These are phyloP conservation scores for Passalora sequoiae DNA, from an alignment of 2,329 filamentous ascomycete species.

Conservation along the genomic window DNA sequence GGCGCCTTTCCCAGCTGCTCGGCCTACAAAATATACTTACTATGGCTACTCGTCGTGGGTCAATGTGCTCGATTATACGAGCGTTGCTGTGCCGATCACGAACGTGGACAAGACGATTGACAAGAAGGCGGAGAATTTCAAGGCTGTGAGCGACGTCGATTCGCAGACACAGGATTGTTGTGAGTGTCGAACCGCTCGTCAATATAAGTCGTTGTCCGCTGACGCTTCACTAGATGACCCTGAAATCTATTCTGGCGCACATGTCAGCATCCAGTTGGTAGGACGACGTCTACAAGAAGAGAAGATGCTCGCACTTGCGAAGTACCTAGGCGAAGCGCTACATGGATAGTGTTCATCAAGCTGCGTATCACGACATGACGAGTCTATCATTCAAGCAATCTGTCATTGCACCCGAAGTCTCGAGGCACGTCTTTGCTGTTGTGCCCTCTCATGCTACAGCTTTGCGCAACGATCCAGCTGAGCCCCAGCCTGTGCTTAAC, in stretches of 20 bases:
- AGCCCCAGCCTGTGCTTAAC: too few relatives aligned
- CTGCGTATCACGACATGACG: too few relatives aligned
- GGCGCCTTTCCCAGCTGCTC: constrained; percentile 48
- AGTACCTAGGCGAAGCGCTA: constrained; percentile 29
- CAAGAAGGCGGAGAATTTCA: constrained; percentile 33
- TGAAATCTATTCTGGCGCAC: constrained; percentile 36
- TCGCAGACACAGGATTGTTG: constrained; percentile 39
- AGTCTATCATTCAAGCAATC: too few relatives aligned
- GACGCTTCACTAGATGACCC: constrained; percentile 29
- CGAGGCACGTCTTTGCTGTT: too few relatives aligned
- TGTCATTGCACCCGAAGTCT: too few relatives aligned
- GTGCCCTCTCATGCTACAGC: too few relatives aligned
- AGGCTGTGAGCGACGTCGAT: constrained; percentile 38
- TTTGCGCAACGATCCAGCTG: too few relatives aligned
- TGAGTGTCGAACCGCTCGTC: constrained; percentile 27
- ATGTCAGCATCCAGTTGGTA: constrained; percentile 35
- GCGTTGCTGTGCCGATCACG: constrained; percentile 52
- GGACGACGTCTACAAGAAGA: constrained; percentile 35
- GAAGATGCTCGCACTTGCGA: constrained; percentile 36
- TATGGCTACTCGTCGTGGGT: constrained; percentile 44
- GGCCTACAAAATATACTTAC: constrained; percentile 45
- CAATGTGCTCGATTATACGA: constrained; percentile 55
- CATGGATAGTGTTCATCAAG: too few relatives aligned
- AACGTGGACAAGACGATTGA: constrained; percentile 50
- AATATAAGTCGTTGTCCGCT: constrained; percentile 10